phyloP scores from a whole-genome alignment of 345 rosid genomes.

The Murraya paniculata region DNA sequence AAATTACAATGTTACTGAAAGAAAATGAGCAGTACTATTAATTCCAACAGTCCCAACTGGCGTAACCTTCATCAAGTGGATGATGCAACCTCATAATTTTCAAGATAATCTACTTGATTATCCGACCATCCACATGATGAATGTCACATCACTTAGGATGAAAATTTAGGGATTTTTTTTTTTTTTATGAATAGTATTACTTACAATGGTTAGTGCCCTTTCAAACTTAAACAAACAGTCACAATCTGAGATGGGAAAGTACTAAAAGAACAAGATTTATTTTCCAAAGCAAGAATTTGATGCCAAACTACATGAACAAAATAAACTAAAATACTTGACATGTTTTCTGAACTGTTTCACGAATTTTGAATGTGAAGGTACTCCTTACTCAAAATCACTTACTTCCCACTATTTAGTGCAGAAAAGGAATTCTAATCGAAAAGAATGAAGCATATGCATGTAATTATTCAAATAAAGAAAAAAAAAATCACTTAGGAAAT shows the following conservation, averaged over 20 bases:
- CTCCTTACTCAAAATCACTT: not conserved
- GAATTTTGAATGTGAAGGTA: not conserved
- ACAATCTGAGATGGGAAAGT: not conserved
- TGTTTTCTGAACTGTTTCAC: not conserved
- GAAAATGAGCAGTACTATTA: not conserved
- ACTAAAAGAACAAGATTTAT: not conserved
- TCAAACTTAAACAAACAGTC: not conserved
- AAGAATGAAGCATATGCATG: not conserved
- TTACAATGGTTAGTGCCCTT: not conserved
- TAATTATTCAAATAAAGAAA: not conserved
- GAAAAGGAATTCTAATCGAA: not conserved
- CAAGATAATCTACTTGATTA: too few species aligned
- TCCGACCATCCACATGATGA: too few species aligned
- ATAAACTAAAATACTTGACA: not conserved
- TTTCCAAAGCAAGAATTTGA: not conserved
- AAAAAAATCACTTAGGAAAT: not conserved
- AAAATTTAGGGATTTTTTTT: too few species aligned
- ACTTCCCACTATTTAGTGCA: not conserved
- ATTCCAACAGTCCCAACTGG: not conserved
- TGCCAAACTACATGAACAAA: not conserved
- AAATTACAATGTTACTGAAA: not conserved
- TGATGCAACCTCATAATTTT: not conserved
- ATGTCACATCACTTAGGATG: too few species aligned
- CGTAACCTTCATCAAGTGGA: not conserved
- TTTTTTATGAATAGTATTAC: not conserved